Evolutionary conservation across 2,329 filamentous ascomycete genomes (phyloP).

Genomic region (Hymenoscyphus albidus): DNA sequence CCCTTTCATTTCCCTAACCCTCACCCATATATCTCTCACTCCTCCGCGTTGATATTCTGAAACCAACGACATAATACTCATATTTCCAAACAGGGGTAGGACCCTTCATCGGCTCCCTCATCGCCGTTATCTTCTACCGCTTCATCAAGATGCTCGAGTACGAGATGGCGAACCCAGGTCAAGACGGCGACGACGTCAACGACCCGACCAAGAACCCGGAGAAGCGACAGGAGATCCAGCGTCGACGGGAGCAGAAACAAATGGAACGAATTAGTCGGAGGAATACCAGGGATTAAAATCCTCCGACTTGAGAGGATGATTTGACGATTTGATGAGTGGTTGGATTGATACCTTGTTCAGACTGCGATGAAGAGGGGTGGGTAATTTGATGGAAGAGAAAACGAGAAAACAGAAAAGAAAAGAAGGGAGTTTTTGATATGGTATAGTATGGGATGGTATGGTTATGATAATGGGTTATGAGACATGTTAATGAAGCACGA

Average conservation of each 20-base stretch:
- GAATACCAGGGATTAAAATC: background rate
- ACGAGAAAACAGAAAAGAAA: too few species aligned
- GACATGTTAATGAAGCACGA: too few species aligned
- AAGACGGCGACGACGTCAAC: slow-evolving; percentile 35
- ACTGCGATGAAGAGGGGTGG: too few species aligned
- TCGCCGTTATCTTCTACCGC: slow-evolving; percentile 47
- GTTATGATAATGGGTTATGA: too few species aligned
- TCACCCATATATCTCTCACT: background rate
- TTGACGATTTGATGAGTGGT: too few species aligned
- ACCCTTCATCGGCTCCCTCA: slow-evolving; percentile 44
- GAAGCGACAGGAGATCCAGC: slow-evolving; percentile 5
- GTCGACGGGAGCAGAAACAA: background rate
- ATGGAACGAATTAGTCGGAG: background rate
- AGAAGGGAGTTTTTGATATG: too few species aligned
- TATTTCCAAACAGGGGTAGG: slow-evolving; percentile 38
- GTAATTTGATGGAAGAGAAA: too few species aligned
- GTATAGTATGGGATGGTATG: too few species aligned
- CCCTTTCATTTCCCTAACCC: too few species aligned
- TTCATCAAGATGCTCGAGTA: slow-evolving; percentile 48
- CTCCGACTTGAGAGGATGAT: background rate
- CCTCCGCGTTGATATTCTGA: background rate
- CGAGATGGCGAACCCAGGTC: slow-evolving; percentile 45
- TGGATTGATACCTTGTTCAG: too few species aligned
- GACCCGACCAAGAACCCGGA: slow-evolving; percentile 3
- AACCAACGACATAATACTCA: background rate